Percentiles rank a stretch among this genome's conserved stretches.
phyloP scores from a whole-genome alignment of 2,329 filamentous ascomycete genomes.

The Fusarium chuoi region DNA sequence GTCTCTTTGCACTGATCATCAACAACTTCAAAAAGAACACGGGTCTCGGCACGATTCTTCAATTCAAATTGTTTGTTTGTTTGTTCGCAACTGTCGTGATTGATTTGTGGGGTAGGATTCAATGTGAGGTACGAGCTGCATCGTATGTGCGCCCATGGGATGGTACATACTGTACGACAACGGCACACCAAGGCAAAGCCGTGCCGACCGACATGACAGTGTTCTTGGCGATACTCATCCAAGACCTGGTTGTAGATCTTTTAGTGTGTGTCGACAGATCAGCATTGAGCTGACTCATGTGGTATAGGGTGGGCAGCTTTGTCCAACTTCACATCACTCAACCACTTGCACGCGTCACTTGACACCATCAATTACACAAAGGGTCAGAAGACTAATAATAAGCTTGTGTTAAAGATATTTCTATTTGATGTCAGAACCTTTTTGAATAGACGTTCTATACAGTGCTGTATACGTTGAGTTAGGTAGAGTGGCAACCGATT shows the following conservation, averaged over 20 bases:
- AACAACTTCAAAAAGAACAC: not conserved
- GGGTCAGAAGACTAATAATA: not conserved
- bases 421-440: too few relatives aligned
- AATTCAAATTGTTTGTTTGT: not conserved
- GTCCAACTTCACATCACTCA: not conserved
- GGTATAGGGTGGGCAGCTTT: slow-evolving; percentile 9
- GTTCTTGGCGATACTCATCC: slow-evolving; percentile 5
- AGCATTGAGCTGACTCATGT: not conserved
- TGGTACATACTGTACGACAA: not conserved
- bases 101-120: not conserved
- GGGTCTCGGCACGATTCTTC: not conserved
- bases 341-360: not conserved
- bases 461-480: not conserved
- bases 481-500: too few relatives aligned
- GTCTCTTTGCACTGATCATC: not conserved
- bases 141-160: not conserved
- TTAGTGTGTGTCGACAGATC: not conserved
- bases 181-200: not conserved
- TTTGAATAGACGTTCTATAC: too few relatives aligned
- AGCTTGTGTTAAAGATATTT: not conserved
- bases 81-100: not conserved
- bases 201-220: not conserved
- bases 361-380: not conserved
- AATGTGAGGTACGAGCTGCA: not conserved
- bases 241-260: slow-evolving; percentile 12